phyloP scores from a whole-genome alignment of 2,329 filamentous ascomycete genomes.

The Penicillium sp. region DNA sequence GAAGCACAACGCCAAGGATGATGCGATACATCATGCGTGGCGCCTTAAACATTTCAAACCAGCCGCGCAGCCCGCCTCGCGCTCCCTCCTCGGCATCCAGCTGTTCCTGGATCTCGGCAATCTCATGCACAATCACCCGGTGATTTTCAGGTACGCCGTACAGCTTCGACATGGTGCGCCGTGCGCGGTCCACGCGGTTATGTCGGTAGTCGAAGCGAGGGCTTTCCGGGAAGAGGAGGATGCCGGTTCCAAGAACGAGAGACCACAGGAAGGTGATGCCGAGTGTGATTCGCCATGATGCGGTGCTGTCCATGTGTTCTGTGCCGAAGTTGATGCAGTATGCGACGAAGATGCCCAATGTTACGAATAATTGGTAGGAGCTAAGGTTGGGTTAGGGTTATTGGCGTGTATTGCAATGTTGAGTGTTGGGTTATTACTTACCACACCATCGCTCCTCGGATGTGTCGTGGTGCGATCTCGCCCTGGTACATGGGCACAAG shows the following conservation, averaged over 20 bases:
- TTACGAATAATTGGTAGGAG: slow-evolving; percentile 50
- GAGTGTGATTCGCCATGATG: slow-evolving; percentile 51
- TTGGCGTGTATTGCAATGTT: not conserved
- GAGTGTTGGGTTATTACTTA: slow-evolving; percentile 6
- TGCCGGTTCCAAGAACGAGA: slow-evolving; percentile 53
- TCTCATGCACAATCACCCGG: slow-evolving; percentile 53
- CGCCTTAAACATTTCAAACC: slow-evolving; percentile 45
- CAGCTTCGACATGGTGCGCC: slow-evolving; percentile 52
- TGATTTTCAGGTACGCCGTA: slow-evolving; percentile 57
- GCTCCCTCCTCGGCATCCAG: slow-evolving; percentile 50
- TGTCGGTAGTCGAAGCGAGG: slow-evolving; percentile 59
- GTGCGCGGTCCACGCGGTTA: slow-evolving; percentile 52
- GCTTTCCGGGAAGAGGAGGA: slow-evolving; percentile 55
- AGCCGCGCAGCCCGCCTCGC: slow-evolving; percentile 32
- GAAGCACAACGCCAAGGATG: slow-evolving; percentile 41
- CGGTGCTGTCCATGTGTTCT: slow-evolving; percentile 38
- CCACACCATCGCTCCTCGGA: slow-evolving; percentile 47
- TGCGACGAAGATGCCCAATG: slow-evolving; percentile 48
- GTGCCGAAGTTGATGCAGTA: slow-evolving; percentile 49
- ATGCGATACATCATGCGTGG: slow-evolving; percentile 48
- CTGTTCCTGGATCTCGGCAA: slow-evolving; percentile 57
- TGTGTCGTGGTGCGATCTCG: slow-evolving; percentile 46
- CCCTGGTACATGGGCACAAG: slow-evolving; percentile 49
- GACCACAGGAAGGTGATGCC: slow-evolving; percentile 59
- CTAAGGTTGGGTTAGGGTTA: slow-evolving; percentile 19